These are phyloP conservation scores for Xylaria acuta DNA, from an alignment of 495 filamentous ascomycete species.

Conservation along the genomic window DNA sequence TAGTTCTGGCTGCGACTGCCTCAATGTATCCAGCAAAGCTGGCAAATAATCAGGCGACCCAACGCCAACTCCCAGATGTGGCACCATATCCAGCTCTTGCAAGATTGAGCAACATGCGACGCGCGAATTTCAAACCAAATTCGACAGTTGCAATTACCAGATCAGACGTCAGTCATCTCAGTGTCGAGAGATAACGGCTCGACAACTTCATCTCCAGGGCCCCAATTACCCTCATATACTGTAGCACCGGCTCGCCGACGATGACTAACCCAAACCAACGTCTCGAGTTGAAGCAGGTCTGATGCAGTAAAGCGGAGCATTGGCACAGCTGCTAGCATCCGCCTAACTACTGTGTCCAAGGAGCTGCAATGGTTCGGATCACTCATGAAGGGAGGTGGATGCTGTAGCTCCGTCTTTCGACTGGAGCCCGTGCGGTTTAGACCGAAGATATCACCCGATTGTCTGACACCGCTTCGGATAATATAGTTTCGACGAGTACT, in stretches of 20 bases:
- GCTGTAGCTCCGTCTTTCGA: conserved; percentile 68
- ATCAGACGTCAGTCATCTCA: conserved; percentile 57
- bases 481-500: conserved; percentile 32
- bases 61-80: conserved; percentile 34
- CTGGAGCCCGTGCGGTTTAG: conserved; percentile 44
- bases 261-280: conserved; percentile 75
- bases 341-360: conserved; percentile 81
- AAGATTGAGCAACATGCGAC: conserved; percentile 43
- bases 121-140: conserved; percentile 26
- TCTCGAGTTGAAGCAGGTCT: conserved; percentile 70
- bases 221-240: conserved; percentile 95
- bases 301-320: conserved; percentile 73
- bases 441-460: conserved; percentile 53
- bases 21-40: conserved; percentile 38
- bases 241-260: conserved; percentile 84
- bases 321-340: conserved; percentile 85
- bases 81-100: conserved; percentile 46
- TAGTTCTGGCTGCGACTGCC: conserved; percentile 20
- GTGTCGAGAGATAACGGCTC: conserved; percentile 46
- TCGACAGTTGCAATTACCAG: conserved; percentile 24
- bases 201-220: conserved; percentile 57
- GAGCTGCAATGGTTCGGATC: conserved; percentile 70
- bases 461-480: conserved; percentile 33
- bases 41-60: conserved; percentile 35
- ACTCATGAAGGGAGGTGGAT: conserved; percentile 87